Percentiles rank a stretch among this genome's conserved stretches.
Conservation (phyloP, 805 yeast genomes). For the Monosporozyma yasuniensis region DNA sequence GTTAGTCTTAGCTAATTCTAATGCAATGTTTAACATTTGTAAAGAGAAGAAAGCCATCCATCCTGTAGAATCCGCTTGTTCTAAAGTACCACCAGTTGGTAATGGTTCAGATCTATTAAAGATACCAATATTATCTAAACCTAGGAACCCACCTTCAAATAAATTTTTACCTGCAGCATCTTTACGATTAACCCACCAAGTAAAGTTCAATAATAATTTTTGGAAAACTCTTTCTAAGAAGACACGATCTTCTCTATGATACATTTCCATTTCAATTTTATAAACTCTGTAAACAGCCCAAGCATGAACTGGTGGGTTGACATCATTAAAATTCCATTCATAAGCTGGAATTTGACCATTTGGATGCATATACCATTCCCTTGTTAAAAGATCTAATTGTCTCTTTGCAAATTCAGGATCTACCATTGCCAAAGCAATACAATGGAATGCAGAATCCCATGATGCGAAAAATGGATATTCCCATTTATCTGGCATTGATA, state of each 20-base stretch:
- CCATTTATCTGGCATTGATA: constrained; percentile 91
- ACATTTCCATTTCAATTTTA: constrained; percentile 79
- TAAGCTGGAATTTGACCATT: constrained; percentile 95
- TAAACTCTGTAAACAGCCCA: constrained; percentile 89
- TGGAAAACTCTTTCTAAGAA: constrained; percentile 88
- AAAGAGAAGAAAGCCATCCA: constrained; percentile 94
- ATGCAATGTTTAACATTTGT: constrained; percentile 86
- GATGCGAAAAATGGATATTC: constrained; percentile 97
- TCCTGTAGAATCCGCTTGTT: constrained; percentile 94
- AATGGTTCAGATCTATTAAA: constrained; percentile 88
- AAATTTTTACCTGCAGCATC: constrained; percentile 82
- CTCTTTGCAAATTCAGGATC: constrained; percentile 88
- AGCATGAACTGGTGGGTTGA: constrained; percentile 95
- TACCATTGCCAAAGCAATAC: constrained; percentile 85
- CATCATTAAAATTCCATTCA: constrained; percentile 93
- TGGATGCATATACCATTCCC: constrained; percentile 98
- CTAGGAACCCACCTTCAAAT: constrained; percentile 90
- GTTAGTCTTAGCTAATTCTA: constrained; percentile 78
- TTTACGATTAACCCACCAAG: constrained; percentile 97
- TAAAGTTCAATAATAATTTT: constrained; percentile 76
- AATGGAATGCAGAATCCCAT: constrained; percentile 95
- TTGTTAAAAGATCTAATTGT: constrained; percentile 73
- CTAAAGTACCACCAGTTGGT: constrained; percentile 85
- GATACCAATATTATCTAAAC: constrained; percentile 85
- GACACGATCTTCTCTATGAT: constrained; percentile 70